phyloP scores from a whole-genome alignment of 345 rosid genomes.

The Pistacia vera region DNA sequence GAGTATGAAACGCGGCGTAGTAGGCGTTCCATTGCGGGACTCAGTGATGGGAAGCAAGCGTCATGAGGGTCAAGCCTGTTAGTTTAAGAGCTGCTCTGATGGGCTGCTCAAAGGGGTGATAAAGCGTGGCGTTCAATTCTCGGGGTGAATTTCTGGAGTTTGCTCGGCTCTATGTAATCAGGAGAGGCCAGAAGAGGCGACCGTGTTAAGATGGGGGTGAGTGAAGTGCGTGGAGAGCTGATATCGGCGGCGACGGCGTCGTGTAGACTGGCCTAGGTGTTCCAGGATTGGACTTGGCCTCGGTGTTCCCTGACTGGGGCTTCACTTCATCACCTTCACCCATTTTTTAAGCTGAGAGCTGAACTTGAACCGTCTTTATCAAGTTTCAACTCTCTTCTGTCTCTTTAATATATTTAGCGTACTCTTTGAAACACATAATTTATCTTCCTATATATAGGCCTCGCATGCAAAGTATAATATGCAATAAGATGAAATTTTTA shows the following conservation, averaged over 20 bases:
- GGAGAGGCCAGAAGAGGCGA: conserved; percentile 52
- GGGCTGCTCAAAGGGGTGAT: conserved; percentile 68
- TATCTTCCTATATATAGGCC: background rate
- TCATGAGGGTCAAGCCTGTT: conserved; percentile 56
- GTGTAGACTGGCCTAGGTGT: conserved; percentile 38
- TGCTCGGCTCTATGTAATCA: conserved; percentile 39
- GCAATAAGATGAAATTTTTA: too few relatives aligned
- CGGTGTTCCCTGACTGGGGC: too few relatives aligned
- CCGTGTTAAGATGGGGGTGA: conserved; percentile 42
- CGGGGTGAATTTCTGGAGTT: conserved; percentile 46
- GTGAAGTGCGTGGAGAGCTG: conserved; percentile 70
- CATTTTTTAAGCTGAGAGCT: conserved; percentile 22
- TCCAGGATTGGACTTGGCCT: conserved; percentile 26
- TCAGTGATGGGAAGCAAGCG: conserved; percentile 93
- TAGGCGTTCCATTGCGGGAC: conserved; percentile 75
- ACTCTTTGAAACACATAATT: background rate
- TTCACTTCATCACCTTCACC: conserved; percentile 35
- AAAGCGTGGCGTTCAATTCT: conserved; percentile 58
- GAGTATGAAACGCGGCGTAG: conserved; percentile 82
- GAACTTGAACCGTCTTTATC: too few relatives aligned
- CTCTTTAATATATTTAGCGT: background rate
- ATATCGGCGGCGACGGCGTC: conserved; percentile 48
- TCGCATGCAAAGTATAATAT: background rate
- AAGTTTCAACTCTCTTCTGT: background rate
- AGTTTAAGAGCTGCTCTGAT: conserved; percentile 45